Base-by-base conservation (phyloP, 805 yeast species). In the Kurtzmaniella fragi region DNA sequence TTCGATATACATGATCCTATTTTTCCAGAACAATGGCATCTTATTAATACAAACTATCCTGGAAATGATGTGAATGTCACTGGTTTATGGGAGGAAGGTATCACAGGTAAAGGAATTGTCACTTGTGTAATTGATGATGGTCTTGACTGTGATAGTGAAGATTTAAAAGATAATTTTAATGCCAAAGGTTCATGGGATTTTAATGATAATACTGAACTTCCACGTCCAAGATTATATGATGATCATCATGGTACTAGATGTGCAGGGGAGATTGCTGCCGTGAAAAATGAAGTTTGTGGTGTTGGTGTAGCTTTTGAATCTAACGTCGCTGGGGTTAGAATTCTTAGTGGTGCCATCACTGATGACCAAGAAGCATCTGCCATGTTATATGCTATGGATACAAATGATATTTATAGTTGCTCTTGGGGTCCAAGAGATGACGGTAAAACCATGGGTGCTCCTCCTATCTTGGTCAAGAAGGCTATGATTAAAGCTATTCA, bases 371-470 rank as follows among this genome's bases (percentile, higher is more conserved):
- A 93, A 61, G 98, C 98, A 0, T 78, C 84, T 2, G 84, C 98
- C 1, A 67, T 93, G 71, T 72, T 85, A 28, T 84, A 85, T 60
- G 90, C 80, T 0, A 65, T 84, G 46, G 90, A 87, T 44, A 75
- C 78, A 20, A 93, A 93, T 60, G 96, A 93, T 59, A 93, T 93
- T 30, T 93, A 89, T 58, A 86, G 96, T 3, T 93, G 99, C 61
- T 88, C 96, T 3, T 93, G 99, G 99, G 99, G 99, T 6, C 99
- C 99, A 2, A 76, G 88, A 2, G 99, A 93, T 59, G 86, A 91
- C 57, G 99, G 99, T 0, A 71, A 60, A 41, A 77, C 95, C 1
- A 77, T 93, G 73, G 89, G 86, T 38, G 93, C 78, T 3, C 99
- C 99, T 0, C 85, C 86, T 17, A 58, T 66, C 27, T 52, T 91